A percentile compares a stretch with the other conserved stretches of the same genome.
These are phyloP conservation scores for Sodiomyces alkalinus DNA, from an alignment of 2,329 filamentous ascomycete genomes.

Conservation along the genomic window DNA sequence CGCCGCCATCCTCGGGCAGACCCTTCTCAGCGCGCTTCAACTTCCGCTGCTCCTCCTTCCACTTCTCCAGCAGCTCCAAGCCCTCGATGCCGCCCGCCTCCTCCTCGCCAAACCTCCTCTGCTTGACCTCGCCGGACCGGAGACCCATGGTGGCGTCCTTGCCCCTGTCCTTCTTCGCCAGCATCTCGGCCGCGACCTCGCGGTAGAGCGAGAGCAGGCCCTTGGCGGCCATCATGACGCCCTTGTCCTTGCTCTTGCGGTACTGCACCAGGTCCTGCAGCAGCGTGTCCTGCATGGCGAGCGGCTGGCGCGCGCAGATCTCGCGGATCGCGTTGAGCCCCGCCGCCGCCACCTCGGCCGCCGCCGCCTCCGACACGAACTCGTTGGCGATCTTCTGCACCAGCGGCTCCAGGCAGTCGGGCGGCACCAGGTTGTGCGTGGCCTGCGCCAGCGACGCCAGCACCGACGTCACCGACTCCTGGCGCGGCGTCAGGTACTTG, in stretches of 20 bases:
- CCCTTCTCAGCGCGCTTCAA: slow-evolving; percentile 57
- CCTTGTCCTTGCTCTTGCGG: slow-evolving; percentile 94
- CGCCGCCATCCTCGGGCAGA: slow-evolving; percentile 46
- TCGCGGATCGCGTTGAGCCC: slow-evolving; percentile 92
- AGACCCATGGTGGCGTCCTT: slow-evolving; percentile 81
- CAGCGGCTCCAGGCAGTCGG: slow-evolving; percentile 79
- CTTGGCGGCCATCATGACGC: slow-evolving; percentile 96
- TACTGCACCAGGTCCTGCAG: slow-evolving; percentile 93
- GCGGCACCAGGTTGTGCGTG: slow-evolving; percentile 80
- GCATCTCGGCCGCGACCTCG: slow-evolving; percentile 76
- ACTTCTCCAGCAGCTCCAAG: slow-evolving; percentile 77
- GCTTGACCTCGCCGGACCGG: slow-evolving; percentile 57
- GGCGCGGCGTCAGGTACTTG: slow-evolving; percentile 77
- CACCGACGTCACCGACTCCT: slow-evolving; percentile 84
- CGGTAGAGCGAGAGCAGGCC: slow-evolving; percentile 81
- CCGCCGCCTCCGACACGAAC: slow-evolving; percentile 89
- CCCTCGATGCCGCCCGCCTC: slow-evolving; percentile 74
- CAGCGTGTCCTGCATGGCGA: slow-evolving; percentile 95
- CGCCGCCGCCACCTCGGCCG: slow-evolving; percentile 78
- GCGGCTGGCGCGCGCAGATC: slow-evolving; percentile 78
- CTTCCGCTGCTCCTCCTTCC: slow-evolving; percentile 80
- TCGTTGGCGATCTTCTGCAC: slow-evolving; percentile 95
- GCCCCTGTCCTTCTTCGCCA: slow-evolving; percentile 80
- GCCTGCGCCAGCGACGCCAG: slow-evolving; percentile 84
- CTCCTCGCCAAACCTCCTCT: slow-evolving; percentile 72